Percentiles rank a stretch among this genome's conserved stretches.
Conservation (phyloP, 2,329 filamentous ascomycete species). For the Neoascochyta sp. region DNA sequence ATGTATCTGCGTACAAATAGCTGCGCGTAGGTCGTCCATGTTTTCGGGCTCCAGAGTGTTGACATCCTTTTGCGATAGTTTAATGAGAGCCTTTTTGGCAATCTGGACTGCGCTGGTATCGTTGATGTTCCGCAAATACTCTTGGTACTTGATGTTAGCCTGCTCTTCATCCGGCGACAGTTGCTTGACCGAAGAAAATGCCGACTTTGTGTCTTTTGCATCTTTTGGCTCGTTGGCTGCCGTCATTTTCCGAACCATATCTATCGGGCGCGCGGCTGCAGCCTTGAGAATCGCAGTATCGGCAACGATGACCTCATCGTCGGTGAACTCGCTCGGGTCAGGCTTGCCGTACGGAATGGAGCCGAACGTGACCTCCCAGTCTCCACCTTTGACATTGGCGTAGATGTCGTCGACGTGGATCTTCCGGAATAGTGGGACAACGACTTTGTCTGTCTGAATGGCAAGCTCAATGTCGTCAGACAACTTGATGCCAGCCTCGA, state of each 20-base stretch:
- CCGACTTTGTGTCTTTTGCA: slow-evolving; percentile 28
- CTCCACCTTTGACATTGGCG: slow-evolving; percentile 53
- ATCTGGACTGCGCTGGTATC: slow-evolving; percentile 31
- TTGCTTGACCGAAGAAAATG: slow-evolving; percentile 41
- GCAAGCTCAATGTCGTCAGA: slow-evolving; percentile 53
- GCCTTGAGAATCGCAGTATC: slow-evolving; percentile 48
- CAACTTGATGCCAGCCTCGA: slow-evolving; percentile 53
- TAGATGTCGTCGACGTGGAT: slow-evolving; percentile 54
- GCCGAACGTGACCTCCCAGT: slow-evolving; percentile 50
- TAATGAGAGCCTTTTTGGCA: slow-evolving; percentile 22
- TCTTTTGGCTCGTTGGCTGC: slow-evolving; percentile 36
- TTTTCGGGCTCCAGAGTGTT: slow-evolving; percentile 38
- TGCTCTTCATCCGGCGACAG: slow-evolving; percentile 46
- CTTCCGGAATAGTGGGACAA: slow-evolving; percentile 47
- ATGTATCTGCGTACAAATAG: slow-evolving; percentile 50
- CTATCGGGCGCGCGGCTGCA: slow-evolving; percentile 27
- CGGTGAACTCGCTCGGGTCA: slow-evolving; percentile 33
- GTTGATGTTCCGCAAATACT: slow-evolving; percentile 36
- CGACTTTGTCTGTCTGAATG: slow-evolving; percentile 50
- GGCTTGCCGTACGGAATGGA: slow-evolving; percentile 24
- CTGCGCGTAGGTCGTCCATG: slow-evolving; percentile 45
- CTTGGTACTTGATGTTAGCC: slow-evolving; percentile 43
- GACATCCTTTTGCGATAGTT: slow-evolving; percentile 25
- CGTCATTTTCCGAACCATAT: slow-evolving; percentile 38
- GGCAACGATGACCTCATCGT: slow-evolving; percentile 42